Evolutionary conservation across 83 land plant species (phyloP).

Genomic region (Diphasiastrum complanatum): DNA sequence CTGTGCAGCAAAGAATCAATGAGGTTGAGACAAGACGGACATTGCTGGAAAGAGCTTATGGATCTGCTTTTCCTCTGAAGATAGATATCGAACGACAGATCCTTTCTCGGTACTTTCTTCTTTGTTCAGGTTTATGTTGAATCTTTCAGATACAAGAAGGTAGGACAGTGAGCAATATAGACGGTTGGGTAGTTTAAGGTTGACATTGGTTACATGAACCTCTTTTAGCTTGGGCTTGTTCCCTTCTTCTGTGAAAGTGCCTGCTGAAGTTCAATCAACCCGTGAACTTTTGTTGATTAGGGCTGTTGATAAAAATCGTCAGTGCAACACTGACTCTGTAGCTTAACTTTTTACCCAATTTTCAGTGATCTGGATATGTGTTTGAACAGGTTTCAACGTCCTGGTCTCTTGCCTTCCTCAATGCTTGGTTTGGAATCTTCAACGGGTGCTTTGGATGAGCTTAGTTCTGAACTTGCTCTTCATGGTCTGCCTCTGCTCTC

Average conservation of each 20-base stretch:
- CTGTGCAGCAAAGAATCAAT: slow-evolving; percentile 36
- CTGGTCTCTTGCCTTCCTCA: slow-evolving; percentile 78
- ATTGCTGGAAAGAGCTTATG: slow-evolving; percentile 58
- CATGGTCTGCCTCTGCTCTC: slow-evolving; percentile 37
- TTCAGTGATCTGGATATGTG: background rate
- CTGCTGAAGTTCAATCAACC: no score
- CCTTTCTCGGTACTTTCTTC: slow-evolving; percentile 49
- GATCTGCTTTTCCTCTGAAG: slow-evolving; percentile 70
- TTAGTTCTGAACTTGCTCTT: slow-evolving; percentile 63
- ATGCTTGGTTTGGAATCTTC: slow-evolving; percentile 87
- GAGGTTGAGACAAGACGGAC: slow-evolving; percentile 51
- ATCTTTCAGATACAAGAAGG: background rate
- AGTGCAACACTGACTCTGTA: no score
- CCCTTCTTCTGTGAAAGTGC: no score
- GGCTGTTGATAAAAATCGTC: background rate
- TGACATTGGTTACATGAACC: no score
- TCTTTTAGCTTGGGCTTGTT: no score
- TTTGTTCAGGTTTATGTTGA: background rate
- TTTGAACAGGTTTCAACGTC: slow-evolving; percentile 73
- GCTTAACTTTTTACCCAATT: background rate
- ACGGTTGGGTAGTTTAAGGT: no score
- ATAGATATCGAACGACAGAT: slow-evolving; percentile 84
- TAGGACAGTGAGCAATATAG: no score
- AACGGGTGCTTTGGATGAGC: slow-evolving; percentile 76
- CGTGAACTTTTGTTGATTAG: no score